Conservation (phyloP, 345 rosid species). For the Luvunga scandens region DNA sequence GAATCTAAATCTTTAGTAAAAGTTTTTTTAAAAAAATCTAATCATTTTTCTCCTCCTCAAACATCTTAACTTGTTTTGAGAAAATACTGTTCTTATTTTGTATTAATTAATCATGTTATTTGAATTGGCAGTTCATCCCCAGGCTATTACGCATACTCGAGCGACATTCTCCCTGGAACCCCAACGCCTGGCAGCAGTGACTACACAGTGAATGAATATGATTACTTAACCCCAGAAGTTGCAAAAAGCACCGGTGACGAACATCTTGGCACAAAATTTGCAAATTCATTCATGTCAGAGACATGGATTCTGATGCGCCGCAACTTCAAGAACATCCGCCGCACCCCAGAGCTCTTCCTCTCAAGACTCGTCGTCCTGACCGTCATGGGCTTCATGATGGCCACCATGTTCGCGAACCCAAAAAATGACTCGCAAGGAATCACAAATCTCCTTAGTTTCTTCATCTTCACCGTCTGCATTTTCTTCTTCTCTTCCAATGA, state of each 20-base stretch:
- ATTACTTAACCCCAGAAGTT: constrained; percentile 43
- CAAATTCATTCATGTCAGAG: constrained; percentile 51
- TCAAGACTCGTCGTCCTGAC: constrained; percentile 64
- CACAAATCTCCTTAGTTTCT: constrained; percentile 57
- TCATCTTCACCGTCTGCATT: constrained; percentile 61
- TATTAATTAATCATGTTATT: background rate
- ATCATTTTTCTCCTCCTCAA: too few species aligned
- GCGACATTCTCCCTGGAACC: constrained; percentile 43
- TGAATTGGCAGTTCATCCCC: constrained; percentile 42
- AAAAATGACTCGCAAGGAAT: constrained; percentile 42
- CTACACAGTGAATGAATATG: constrained; percentile 66
- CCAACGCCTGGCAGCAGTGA: constrained; percentile 74
- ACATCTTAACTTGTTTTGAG: too few species aligned
- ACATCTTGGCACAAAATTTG: constrained; percentile 41
- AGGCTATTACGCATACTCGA: constrained; percentile 40
- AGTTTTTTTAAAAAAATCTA: too few species aligned
- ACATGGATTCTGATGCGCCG: constrained; percentile 65
- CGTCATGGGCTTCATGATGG: constrained; percentile 71
- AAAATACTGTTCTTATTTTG: too few species aligned
- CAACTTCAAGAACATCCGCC: constrained; percentile 58
- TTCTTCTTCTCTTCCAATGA: constrained; percentile 80
- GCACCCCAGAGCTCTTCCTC: constrained; percentile 71
- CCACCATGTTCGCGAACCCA: constrained; percentile 66
- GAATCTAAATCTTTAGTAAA: too few species aligned
- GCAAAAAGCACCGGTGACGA: background rate